Evolutionary conservation across 345 rosid genomes (phyloP), one percentile per base, ranked within the genome.

Genomic region (Fremontodendron californicum): DNA sequence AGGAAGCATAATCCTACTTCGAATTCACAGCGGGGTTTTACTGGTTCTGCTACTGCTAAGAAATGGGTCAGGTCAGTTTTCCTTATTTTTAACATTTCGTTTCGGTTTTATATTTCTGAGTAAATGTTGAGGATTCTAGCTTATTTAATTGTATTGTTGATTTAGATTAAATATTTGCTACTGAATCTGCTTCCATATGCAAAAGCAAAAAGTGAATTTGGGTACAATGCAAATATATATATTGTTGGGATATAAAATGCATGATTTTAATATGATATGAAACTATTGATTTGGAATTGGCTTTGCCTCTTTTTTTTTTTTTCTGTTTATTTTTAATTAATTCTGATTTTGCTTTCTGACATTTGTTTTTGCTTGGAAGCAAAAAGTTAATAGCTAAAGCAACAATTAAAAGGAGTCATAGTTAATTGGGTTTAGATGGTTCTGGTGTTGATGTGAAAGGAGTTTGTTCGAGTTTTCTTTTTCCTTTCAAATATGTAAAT

Each of bases 51-150:
- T 62, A 61, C 84, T 73, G 74, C 84, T 68, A 96, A 86, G 83
- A 86, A 84, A 88, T 93, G 98, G 99, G 84, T 85, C 85, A 88
- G 97, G 99, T 95, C 29, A 81, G 89, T 57, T 27, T 77, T 73
- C 35, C 46, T 40, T n/a, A n/a, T n/a, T n/a, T n/a, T n/a, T n/a
- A n/a, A n/a, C n/a, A n/a, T n/a, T n/a, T n/a, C 19, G 29, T 63
- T 31, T 42, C n/a, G n/a, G 19, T 46, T 37, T 68, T 23, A 64
- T 46, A 46, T 27, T 58, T 35, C 57, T 29, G 35, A 5, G 58
- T 52, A 39, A 42, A 45, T 0, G 54, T 18, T 5, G 15, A 16
- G 40, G 43, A 31, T 6, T 27, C 5, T 61, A 29, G 23, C 51
- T 42, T 68, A 23, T 5, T 23, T 68, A 6, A 68, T 6, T 42